Evolutionary conservation across 2,329 filamentous ascomycete genomes (phyloP), one percentile per base, ranked within the genome.

Genomic region (Thelonectria blattea): DNA sequence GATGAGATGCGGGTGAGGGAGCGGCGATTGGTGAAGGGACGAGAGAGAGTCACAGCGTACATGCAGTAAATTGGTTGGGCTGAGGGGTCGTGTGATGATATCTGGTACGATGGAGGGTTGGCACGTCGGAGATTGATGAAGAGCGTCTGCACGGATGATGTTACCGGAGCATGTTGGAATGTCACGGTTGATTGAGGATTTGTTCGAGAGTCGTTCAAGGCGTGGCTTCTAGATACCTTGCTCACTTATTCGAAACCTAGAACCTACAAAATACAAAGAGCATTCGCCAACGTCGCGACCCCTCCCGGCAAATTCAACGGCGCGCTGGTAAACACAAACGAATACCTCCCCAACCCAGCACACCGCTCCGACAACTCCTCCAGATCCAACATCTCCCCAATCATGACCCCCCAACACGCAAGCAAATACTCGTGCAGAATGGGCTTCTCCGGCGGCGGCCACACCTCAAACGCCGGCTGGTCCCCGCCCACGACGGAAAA

Each of bases 401-500:
- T 80, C 1, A 81, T 79, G 74, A 82, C 75, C 0, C 83, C 82
- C 81, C 82, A 85, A 0, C 81, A 80, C 0, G 77, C 80, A 1
- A 83, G 69, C 11, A 81, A 62, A 73, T 76, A 81, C 63, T 83
- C 79, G 55, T 83, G 81, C 3, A 77, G 60, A 22, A 48, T 48
- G 2, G 46, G 46, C 22, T 15, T 48, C 14, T 32, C 20, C 5
- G 20, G 37, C 12, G 52, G 68, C 8, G 80, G 79, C 65, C 80
- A 83, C 3, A 80, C 80, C 65, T 87, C 85, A 62, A 85, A 82
- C 5, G 71, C 62, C 0, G 84, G 81, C 50, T 80, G 79, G 59
- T 88, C 85, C 2, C 84, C 83, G 0, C 80, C 85, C 0, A 87
- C 79, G 1, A 85, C 85, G 0, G 83, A 75, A 64, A 88, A 86